Conservation (phyloP, 179 eudicot genomes). For the Silene noctiflora region DNA sequence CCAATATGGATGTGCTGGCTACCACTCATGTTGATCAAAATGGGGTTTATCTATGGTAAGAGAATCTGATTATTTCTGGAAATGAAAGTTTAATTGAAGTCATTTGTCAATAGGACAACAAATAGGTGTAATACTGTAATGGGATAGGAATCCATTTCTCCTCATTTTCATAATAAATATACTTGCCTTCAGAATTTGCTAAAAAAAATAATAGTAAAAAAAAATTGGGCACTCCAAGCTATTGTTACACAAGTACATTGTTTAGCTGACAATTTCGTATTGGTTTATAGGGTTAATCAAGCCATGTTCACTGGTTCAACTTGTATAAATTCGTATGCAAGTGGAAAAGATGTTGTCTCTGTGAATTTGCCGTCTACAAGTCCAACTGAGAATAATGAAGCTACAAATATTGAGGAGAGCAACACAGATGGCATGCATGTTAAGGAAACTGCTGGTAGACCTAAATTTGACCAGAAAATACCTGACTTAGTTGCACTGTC, state of each 20-base stretch:
- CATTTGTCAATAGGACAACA: too few relatives aligned
- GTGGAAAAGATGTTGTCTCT: slow-evolving; percentile 67
- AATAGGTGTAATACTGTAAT: not conserved
- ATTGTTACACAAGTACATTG: not conserved
- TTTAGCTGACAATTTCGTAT: not conserved
- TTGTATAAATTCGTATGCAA: slow-evolving; percentile 56
- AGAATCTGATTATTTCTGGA: not conserved
- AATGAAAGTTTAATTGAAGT: not conserved
- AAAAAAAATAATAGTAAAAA: not conserved
- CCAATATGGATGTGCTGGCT: slow-evolving; percentile 97
- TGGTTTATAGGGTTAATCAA: slow-evolving; percentile 73
- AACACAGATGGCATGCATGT: slow-evolving; percentile 21
- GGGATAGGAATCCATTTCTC: slow-evolving; percentile 4
- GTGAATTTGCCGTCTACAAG: slow-evolving; percentile 79
- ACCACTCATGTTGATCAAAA: slow-evolving; percentile 96
- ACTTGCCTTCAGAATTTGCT: not conserved
- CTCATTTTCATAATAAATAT: not conserved
- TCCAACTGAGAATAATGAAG: slow-evolving; percentile 44
- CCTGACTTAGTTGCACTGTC: slow-evolving; percentile 96
- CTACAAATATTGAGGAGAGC: slow-evolving; percentile 35
- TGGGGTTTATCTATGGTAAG: slow-evolving; percentile 93
- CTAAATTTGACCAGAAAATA: slow-evolving; percentile 47
- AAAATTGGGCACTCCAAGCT: not conserved
- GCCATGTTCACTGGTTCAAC: slow-evolving; percentile 79
- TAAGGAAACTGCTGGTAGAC: slow-evolving; percentile 25